These are phyloP conservation scores for Symbiodinium pilosum DNA, from an alignment of 73 alveolate genomes.

Conservation along the genomic window DNA sequence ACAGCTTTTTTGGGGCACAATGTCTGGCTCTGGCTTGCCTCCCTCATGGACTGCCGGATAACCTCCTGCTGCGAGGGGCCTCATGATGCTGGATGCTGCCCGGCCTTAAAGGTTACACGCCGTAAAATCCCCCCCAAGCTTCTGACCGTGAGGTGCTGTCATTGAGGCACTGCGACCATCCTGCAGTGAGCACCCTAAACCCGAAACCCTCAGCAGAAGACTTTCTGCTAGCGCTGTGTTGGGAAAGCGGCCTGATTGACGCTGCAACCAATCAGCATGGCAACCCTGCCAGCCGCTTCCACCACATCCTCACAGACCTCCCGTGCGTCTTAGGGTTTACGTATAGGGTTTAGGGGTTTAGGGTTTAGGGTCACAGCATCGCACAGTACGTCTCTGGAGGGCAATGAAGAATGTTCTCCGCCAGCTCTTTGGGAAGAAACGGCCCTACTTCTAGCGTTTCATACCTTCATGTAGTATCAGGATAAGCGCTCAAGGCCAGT, in stretches of 20 bases:
- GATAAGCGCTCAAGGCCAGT: too few relatives aligned
- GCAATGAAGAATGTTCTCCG: too few relatives aligned
- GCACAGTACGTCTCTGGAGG: too few relatives aligned
- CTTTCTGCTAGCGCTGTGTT: neutral
- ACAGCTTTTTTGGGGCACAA: neutral
- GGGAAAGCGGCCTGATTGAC: slow-evolving; percentile 27
- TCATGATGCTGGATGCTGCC: neutral
- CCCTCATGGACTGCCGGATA: slow-evolving; percentile 78
- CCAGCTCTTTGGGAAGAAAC: too few relatives aligned
- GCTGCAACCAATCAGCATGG: slow-evolving; percentile 80
- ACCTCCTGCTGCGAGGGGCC: slow-evolving; percentile 89
- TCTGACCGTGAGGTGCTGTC: slow-evolving; percentile 75
- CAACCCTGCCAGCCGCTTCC: slow-evolving; percentile 71
- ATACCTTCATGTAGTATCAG: too few relatives aligned
- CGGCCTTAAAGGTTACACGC: neutral
- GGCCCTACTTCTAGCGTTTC: too few relatives aligned
- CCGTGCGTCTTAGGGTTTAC: neutral
- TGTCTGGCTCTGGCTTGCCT: neutral
- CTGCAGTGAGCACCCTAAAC: neutral
- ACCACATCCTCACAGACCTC: slow-evolving; percentile 68
- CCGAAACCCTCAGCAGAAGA: too few relatives aligned
- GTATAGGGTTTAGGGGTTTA: neutral
- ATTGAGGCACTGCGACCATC: slow-evolving; percentile 75
- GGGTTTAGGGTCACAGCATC: too few relatives aligned
- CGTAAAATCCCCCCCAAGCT: neutral